phyloP scores from a whole-genome alignment of 148 eudicot genomes.

The Euryodendron excelsum region DNA sequence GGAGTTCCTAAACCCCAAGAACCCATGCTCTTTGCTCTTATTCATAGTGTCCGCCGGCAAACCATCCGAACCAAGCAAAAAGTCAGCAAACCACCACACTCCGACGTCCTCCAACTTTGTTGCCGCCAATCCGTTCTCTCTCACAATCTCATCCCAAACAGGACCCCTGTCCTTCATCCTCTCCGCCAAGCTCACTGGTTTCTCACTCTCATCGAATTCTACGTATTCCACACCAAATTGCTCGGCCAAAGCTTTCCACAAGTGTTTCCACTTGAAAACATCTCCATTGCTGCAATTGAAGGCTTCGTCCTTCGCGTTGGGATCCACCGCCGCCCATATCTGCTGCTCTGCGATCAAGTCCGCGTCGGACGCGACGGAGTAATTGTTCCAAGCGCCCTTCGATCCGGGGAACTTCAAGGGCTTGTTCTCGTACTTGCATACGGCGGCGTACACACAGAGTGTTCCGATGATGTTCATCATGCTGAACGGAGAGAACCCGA shows the following conservation, averaged over 20 bases:
- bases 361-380: constrained; percentile 11
- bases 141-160: constrained; percentile 6
- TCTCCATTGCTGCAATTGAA: constrained; percentile 30
- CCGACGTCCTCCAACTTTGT: constrained; percentile 7
- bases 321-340: constrained; percentile 23
- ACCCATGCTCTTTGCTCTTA: constrained; percentile 10
- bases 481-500: constrained; percentile 8
- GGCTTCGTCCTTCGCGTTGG: constrained; percentile 20
- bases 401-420: constrained; percentile 17
- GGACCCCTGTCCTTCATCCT: neutral
- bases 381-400: constrained; percentile 16
- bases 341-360: constrained; percentile 18
- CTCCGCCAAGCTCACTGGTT: neutral
- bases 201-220: neutral
- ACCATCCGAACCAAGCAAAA: neutral
- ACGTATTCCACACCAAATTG: neutral
- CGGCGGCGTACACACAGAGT: neutral
- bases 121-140: neutral
- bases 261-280: constrained; percentile 26
- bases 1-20: constrained; percentile 8
- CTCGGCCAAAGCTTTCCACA: constrained; percentile 28
- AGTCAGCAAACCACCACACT: neutral
- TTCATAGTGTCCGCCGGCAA: neutral
- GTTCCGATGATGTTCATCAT: neutral
- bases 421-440: constrained; percentile 3